These are phyloP conservation scores for Aspergillus phoenicis DNA, from an alignment of 2,329 filamentous ascomycete species.

Conservation along the genomic window DNA sequence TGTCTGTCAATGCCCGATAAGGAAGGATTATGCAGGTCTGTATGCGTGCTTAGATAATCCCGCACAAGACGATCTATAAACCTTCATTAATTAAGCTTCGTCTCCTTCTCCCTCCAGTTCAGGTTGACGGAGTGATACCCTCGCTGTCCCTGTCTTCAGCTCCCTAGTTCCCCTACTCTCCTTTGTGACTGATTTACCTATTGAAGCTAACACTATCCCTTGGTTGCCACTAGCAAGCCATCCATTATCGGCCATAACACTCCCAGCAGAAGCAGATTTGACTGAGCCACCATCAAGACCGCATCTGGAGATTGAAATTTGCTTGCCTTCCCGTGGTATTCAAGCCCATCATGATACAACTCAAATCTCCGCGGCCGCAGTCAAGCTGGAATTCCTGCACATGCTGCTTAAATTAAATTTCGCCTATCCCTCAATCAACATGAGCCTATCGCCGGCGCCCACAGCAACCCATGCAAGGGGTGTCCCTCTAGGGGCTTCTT, in stretches of 20 bases:
- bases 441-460: conserved; percentile 22
- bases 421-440: conserved; percentile 25
- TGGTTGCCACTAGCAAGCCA: neutral
- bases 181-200: conserved; percentile 12
- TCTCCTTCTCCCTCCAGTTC: neutral
- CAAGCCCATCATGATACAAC: conserved; percentile 13
- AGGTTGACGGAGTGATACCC: neutral
- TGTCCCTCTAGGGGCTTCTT: conserved; percentile 23
- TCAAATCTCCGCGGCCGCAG: conserved; percentile 16
- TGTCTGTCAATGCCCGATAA: conserved; percentile 21
- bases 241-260: neutral
- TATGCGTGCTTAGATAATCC: neutral
- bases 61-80: neutral
- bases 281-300: conserved; percentile 10
- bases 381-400: conserved; percentile 19
- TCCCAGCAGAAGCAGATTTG: neutral
- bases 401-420: conserved; percentile 23
- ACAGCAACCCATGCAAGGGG: conserved; percentile 34
- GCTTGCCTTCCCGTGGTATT: conserved; percentile 16
- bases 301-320: conserved; percentile 7
- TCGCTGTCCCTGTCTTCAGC: neutral
- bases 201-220: neutral
- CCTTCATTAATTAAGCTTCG: neutral
- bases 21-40: neutral
- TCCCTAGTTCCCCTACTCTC: conserved; percentile 17